Base-by-base conservation (phyloP, 2,329 filamentous ascomycete species). In the Plenodomus biglobosus region DNA sequence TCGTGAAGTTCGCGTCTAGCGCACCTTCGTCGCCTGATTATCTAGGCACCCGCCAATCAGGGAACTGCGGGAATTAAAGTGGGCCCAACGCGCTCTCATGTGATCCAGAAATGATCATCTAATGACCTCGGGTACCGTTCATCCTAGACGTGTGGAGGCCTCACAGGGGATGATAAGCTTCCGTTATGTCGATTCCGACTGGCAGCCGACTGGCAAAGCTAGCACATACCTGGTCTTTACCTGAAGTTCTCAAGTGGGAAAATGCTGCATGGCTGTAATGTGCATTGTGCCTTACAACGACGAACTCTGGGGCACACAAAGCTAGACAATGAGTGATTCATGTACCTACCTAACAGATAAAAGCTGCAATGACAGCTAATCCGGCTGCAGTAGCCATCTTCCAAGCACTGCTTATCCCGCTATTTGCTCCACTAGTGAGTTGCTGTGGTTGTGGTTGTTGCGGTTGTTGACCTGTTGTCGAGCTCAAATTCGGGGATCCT, bases 341-440 rank as follows among this genome's bases (percentile, higher is more conserved):
- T n/a, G n/a, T n/a, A n/a, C 5, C 22, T 10, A 10, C 22, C 22
- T 24, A 24, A 10, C 22, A 5, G 22, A 24, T 5, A 10, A 32
- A 32, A 15, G 27, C 27, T 10, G 30, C 39, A 11, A 40, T 17
- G 15, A 30, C 20, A 22, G 39, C 20, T 13, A 17, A 3, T 27
- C 39, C 39, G 15, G 15, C 11, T 15, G 27, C 15, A 32, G 27
- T 11, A 46, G 19, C 35, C 18, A 40, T 30, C n/a, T 13, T 19
- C 27, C 36, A 13, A 3, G 32, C 17, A 34, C 17, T 27, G 32
- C 7, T 38, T 8, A 6, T 17, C 40, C 27, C n/a, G 8, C 5
- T 16, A 15, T 36, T 10, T 36, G 43, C 46, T 32, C 27, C 39
- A 11, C 51, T 44, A 39, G 44, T 42, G 20, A 45, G 46, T 34